These are phyloP conservation scores for Candida freyschussii DNA, from an alignment of 1,139 yeast species.

Conservation along the genomic window DNA sequence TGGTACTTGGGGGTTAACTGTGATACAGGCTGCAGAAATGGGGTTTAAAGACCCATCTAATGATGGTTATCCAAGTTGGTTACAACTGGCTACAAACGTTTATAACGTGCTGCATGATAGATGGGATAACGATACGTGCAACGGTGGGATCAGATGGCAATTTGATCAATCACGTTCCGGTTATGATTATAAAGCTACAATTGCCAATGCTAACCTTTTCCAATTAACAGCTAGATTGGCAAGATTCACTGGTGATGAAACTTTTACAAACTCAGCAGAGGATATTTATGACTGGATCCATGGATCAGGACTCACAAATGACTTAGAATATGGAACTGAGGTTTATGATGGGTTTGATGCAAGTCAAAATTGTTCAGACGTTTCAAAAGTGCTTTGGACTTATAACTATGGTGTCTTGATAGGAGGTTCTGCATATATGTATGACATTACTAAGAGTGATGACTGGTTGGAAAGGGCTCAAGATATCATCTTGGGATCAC, in stretches of 20 bases:
- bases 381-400: slow-evolving; percentile 60
- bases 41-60: slow-evolving; percentile 19
- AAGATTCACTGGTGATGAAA: slow-evolving; percentile 57
- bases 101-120: slow-evolving; percentile 70
- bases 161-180: slow-evolving; percentile 74
- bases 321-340: slow-evolving; percentile 34
- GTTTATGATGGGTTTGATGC: slow-evolving; percentile 74
- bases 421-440: slow-evolving; percentile 69
- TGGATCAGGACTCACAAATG: slow-evolving; percentile 43
- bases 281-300: slow-evolving; percentile 67
- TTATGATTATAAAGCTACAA: slow-evolving; percentile 73
- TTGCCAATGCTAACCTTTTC: slow-evolving; percentile 75
- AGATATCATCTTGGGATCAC: slow-evolving; percentile 47
- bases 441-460: slow-evolving; percentile 54
- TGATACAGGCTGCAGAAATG: slow-evolving; percentile 74
- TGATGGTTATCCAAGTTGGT: slow-evolving; percentile 51
- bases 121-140: slow-evolving; percentile 64
- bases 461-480: slow-evolving; percentile 54
- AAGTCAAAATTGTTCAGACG: slow-evolving; percentile 48
- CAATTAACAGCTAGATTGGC: slow-evolving; percentile 76
- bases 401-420: slow-evolving; percentile 75
- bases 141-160: slow-evolving; percentile 86
- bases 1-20: slow-evolving; percentile 86
- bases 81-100: slow-evolving; percentile 66
- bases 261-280: slow-evolving; percentile 63